These are phyloP conservation scores for Saccharomycopsis malanga DNA, from an alignment of 805 yeast species.

Conservation along the genomic window DNA sequence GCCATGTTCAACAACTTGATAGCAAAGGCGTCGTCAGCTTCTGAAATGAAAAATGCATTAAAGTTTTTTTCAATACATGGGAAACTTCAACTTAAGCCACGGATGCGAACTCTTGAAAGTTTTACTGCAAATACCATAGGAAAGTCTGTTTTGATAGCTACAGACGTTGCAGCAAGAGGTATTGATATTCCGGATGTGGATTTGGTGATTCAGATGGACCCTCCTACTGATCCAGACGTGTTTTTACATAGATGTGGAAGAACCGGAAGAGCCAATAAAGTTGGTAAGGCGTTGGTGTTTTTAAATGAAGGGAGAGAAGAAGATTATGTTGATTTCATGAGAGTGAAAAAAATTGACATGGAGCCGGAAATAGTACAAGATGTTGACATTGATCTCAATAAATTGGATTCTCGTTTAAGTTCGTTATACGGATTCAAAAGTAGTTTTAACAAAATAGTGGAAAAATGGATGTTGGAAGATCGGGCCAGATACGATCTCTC, in stretches of 20 bases:
- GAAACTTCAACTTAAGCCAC: conserved; percentile 70
- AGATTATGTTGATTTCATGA: conserved; percentile 74
- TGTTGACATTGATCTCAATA: conserved; percentile 23
- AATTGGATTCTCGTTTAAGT: conserved; percentile 20
- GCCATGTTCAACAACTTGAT: conserved; percentile 41
- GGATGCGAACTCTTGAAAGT: conserved; percentile 60
- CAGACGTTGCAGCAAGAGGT: conserved; percentile 99
- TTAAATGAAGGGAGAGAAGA: conserved; percentile 71
- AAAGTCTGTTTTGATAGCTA: conserved; percentile 69
- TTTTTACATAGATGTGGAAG: conserved; percentile 93
- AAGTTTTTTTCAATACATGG: conserved; percentile 80
- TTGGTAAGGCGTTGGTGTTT: conserved; percentile 73
- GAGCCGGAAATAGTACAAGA: too few species aligned
- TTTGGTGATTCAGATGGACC: conserved; percentile 86
- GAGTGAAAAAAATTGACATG: conserved; percentile 57
- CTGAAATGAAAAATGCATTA: conserved; percentile 27
- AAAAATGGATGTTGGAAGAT: conserved; percentile 61
- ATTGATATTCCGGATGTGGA: conserved; percentile 94
- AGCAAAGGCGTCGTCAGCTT: conserved; percentile 23
- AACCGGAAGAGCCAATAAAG: conserved; percentile 85
- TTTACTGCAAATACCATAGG: conserved; percentile 35
- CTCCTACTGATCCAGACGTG: conserved; percentile 88
- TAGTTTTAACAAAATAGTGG: conserved; percentile 25
- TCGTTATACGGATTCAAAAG: conserved; percentile 24
- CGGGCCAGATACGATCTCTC: conserved; percentile 79